Percentiles rank a stretch among this genome's conserved stretches.
These are phyloP conservation scores for Tetrapisispora arboricola DNA, from an alignment of 805 yeast species.

Conservation along the genomic window DNA sequence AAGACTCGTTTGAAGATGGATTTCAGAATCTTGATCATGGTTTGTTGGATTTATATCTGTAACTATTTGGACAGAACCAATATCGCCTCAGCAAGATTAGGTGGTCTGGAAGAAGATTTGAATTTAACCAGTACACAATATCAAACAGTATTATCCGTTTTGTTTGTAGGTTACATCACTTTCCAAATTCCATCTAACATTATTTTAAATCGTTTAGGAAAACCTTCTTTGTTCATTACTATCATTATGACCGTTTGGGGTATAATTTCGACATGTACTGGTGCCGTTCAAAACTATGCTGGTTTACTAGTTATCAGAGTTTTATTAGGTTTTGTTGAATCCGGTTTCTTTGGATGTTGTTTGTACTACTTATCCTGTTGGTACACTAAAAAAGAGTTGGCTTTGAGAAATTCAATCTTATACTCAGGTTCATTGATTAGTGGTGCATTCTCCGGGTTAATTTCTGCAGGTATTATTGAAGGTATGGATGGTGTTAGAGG, in stretches of 20 bases:
- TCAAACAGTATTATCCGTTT: slow-evolving; percentile 35
- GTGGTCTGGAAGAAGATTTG: slow-evolving; percentile 38
- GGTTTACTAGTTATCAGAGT: slow-evolving; percentile 38
- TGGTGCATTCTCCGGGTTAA: slow-evolving; percentile 46
- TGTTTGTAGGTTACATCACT: slow-evolving; percentile 35
- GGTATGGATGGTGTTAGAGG: slow-evolving; percentile 40
- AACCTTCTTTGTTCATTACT: slow-evolving; percentile 43
- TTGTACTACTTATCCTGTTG: slow-evolving; percentile 43
- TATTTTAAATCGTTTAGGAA: slow-evolving; percentile 34
- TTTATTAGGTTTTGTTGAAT: slow-evolving; percentile 43
- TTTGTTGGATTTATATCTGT: slow-evolving; percentile 40
- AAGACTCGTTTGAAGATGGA: slow-evolving; percentile 41
- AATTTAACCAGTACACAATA: slow-evolving; percentile 32
- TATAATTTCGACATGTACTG: slow-evolving; percentile 32
- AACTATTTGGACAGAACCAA: slow-evolving; percentile 49
- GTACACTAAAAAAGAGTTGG: slow-evolving; percentile 42
- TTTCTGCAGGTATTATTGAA: slow-evolving; percentile 43
- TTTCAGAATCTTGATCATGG: slow-evolving; percentile 39
- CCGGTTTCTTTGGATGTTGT: slow-evolving; percentile 34
- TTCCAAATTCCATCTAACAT: slow-evolving; percentile 32
- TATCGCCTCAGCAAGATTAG: slow-evolving; percentile 48
- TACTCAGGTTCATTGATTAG: slow-evolving; percentile 41
- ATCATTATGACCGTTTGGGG: slow-evolving; percentile 32
- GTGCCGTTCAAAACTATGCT: slow-evolving; percentile 34
- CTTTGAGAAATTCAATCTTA: slow-evolving; percentile 40